These are phyloP conservation scores for Apophysomyces elegans DNA, from an alignment of 371 early-diverging fungal genomes.

Conservation along the genomic window DNA sequence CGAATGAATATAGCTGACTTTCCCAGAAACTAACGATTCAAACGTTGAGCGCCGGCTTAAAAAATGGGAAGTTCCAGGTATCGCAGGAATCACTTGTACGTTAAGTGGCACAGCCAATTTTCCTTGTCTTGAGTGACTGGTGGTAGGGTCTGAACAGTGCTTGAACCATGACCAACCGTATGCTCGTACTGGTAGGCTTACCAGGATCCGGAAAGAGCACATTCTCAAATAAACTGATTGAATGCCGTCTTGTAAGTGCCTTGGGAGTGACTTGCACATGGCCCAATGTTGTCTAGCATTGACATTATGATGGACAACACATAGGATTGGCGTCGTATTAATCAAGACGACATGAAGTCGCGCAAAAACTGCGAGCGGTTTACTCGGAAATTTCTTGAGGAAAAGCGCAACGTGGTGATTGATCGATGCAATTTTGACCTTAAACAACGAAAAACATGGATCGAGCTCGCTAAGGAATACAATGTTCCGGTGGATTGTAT, in stretches of 20 bases:
- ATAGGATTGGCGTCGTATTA: constrained; percentile 50
- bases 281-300: not conserved
- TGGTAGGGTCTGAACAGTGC: too few relatives aligned
- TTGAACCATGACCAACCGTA: constrained; percentile 28
- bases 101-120: too few relatives aligned
- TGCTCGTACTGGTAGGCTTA: constrained; percentile 68
- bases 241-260: constrained; percentile 19
- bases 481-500: constrained; percentile 70
- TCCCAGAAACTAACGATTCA: too few relatives aligned
- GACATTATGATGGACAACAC: not conserved
- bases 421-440: constrained; percentile 83
- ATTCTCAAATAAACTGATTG: constrained; percentile 56
- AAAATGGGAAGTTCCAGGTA: too few relatives aligned
- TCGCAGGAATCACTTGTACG: too few relatives aligned
- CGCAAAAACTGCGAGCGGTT: constrained; percentile 66
- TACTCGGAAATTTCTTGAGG: constrained; percentile 36
- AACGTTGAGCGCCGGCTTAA: too few relatives aligned
- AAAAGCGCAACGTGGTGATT: constrained; percentile 67
- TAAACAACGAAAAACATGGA: constrained; percentile 73
- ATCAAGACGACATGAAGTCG: constrained; percentile 73
- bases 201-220: constrained; percentile 76
- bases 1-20: too few relatives aligned
- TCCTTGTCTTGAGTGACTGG: too few relatives aligned
- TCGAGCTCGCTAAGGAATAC: constrained; percentile 62
- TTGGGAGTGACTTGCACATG: not conserved